Percentiles rank a stretch among this genome's conserved stretches.
Evolutionary conservation across 768 basidiomycete species (phyloP).

Genomic region (Podaxis carcinomalis): DNA sequence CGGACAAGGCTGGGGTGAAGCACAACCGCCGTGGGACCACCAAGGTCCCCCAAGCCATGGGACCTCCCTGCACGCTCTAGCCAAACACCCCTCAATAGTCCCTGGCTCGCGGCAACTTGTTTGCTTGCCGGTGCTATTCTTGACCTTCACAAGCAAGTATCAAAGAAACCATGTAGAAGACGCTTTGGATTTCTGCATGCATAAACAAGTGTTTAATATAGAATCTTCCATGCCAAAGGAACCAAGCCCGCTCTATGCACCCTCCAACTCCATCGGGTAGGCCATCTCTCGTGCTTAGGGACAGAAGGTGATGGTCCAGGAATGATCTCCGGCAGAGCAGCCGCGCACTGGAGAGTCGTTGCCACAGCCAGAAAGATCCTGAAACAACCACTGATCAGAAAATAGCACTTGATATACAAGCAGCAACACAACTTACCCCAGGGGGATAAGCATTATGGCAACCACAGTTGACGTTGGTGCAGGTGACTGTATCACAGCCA

Average conservation of each 20-base stretch:
- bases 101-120: background rate
- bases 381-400: background rate
- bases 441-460: constrained; percentile 28
- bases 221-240: background rate
- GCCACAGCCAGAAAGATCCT: constrained; percentile 35
- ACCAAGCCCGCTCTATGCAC: background rate
- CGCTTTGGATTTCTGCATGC: background rate
- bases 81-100: constrained; percentile 8
- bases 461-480: constrained; percentile 33
- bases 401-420: background rate
- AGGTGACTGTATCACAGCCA: constrained; percentile 35
- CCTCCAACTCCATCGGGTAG: background rate
- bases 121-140: background rate
- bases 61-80: background rate
- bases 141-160: background rate
- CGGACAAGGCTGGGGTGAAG: constrained; percentile 16
- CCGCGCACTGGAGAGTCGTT: constrained; percentile 33
- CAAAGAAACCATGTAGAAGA: background rate
- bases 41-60: constrained; percentile 9
- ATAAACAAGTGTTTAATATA: background rate
- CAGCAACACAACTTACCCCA: constrained; percentile 21
- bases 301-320: constrained; percentile 31
- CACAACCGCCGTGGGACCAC: constrained; percentile 11
- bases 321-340: constrained; percentile 28
- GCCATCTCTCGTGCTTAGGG: constrained; percentile 15